Evolutionary conservation across 768 basidiomycete genomes (phyloP), one percentile per base, ranked within the genome.

Genomic region (Tylopilus balloui): DNA sequence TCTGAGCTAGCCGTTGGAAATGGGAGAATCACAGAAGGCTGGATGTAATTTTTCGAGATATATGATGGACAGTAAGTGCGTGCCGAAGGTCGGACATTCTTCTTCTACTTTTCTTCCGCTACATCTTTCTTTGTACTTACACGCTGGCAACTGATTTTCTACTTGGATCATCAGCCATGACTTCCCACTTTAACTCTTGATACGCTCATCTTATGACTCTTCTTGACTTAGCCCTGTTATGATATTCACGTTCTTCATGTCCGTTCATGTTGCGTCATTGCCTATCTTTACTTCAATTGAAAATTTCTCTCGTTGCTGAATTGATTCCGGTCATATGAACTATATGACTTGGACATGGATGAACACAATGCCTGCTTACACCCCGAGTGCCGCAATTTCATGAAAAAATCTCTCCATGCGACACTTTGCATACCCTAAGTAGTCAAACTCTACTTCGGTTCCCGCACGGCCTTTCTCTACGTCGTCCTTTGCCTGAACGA

Each of bases 401-500:
- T 70, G 69, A 46, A 79, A 75, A 70, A 90, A 90, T 10, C 71
- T 73, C 14, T 74, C 67, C 75, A 88, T 78, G 29, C 87, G 80
- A 64, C 79, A 78, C 53, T 69, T 72, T 15, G 93, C 84, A 64
- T 96, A 97, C 11, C 76, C 75, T 53, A 97, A 67, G 68, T 97
- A 96, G 69, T 98, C 88, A 64, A 96, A 98, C 56, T 93, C 95
- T 14, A 78, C 78, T 56, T 81, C 77, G 31, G 13, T 29, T 67
- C 71, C 38, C 76, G 15, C 14, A 14, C 36, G 77, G 34, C 74
- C 72, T 15, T 69, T 76, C 57, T 84, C 78, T 7, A 91, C 54
- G 56, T 84, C 79, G 56, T 91, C 88, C 54, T 80, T 79, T 6
- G 90, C 92, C 68, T 95, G 92, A 5, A 98, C 82, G 54, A 98